Base-by-base conservation (phyloP, 495 filamentous ascomycete genomes). In the Tuber umbilicatum region DNA sequence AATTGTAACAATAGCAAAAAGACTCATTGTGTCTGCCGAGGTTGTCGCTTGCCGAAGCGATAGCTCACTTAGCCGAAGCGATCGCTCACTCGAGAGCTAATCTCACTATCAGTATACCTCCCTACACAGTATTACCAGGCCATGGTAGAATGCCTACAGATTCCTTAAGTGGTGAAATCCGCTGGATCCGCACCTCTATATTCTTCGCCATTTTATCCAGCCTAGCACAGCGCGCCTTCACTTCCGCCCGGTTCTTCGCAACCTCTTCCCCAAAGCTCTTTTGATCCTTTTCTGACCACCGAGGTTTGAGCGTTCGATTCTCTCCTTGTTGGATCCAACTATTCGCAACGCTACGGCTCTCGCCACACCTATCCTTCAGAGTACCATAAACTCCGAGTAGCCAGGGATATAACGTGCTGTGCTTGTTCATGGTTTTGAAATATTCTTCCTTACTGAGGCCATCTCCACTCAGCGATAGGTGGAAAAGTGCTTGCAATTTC, bases 1-100 rank as follows among this genome's bases (percentile, higher is more conserved):
- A 6, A 27, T 17, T 17, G 69, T 70, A 40, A 70, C 69, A 31
- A 70, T 35, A n/a, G 69, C 41, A 70, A 70, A 70, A 70, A 70
- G 69, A 5, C 31, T 43, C 38, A 70, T 27, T 6, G 38, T 70
- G 3, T 70, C 10, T 40, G 69, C 23, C 10, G 69, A 70, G 4
- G 69, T 70, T n/a, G 35, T 39, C 23, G 69, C 69, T 17, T 70
- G 35, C 10, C 69, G 69, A n/a, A 70, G 41, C 21, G 7, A 21
- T 27, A 70, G 69, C 41, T 70, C 39, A 9, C 39, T 40, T n/a
- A n/a, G n/a, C n/a, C n/a, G n/a, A n/a, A n/a, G n/a, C n/a, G n/a
- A n/a, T n/a, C n/a, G n/a, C n/a, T n/a, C 68, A 14, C 37, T 42
- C 27, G 38, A 39, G 0, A 70, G 35, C 69, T 70, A 70, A 70